Conservation (phyloP, 176 grass and related monocot species). For the Thinopyrum elongatum region DNA sequence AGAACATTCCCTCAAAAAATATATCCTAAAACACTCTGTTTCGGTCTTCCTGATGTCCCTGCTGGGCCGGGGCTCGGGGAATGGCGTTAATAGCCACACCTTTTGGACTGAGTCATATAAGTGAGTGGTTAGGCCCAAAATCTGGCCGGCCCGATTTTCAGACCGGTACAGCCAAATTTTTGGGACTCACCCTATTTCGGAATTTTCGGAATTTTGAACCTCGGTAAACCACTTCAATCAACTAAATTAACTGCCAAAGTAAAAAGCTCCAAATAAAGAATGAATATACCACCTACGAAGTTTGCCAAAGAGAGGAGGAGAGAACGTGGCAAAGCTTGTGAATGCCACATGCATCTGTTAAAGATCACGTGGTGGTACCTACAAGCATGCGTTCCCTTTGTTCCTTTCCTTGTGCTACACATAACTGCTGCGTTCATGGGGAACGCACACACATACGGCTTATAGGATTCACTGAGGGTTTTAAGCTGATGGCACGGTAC, state of each 20-base stretch:
- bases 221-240: not conserved
- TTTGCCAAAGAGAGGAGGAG: not conserved
- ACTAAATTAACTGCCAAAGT: not conserved
- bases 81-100: not conserved
- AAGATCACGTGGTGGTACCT: not conserved
- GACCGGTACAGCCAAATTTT: not conserved
- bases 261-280: not conserved
- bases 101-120: not conserved
- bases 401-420: not conserved
- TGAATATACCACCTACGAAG: not conserved
- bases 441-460: not conserved
- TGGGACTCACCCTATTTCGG: not conserved
- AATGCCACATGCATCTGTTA: conserved; percentile 14
- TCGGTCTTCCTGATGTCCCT: not conserved
- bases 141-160: not conserved
- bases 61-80: not conserved
- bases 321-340: conserved; percentile 13
- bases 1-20: too few relatives aligned
- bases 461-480: not conserved
- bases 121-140: not conserved
- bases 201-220: not conserved
- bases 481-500: not conserved
- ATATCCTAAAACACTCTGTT: too few relatives aligned
- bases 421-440: conserved; percentile 4
- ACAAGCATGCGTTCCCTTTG: not conserved